Evolutionary conservation across 164 flowering plant genomes (phyloP).

Genomic region (Macadamia integrifolia): DNA sequence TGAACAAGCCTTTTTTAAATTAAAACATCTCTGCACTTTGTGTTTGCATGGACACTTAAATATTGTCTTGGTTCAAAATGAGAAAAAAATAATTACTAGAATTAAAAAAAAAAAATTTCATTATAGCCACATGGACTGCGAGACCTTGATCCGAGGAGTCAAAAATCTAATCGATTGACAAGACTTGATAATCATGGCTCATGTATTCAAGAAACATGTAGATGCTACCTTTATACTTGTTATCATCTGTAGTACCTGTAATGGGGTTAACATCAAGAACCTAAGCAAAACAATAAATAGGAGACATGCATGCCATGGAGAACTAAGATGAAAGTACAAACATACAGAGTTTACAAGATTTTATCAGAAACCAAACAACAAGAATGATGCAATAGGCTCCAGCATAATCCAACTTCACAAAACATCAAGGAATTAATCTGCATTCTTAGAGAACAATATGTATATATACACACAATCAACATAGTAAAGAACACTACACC

Average conservation of each 20-base stretch:
- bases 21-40: no score
- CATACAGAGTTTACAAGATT: no score
- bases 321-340: no score
- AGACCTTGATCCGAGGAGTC: constrained; percentile 89
- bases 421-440: constrained; percentile 30
- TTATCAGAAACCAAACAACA: background rate
- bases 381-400: no score
- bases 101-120: background rate
- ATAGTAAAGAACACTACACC: constrained; percentile 48
- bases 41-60: no score
- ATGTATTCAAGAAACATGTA: constrained; percentile 99
- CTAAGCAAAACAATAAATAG: background rate
- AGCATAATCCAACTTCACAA: background rate
- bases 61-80: no score
- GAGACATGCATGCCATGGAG: no score
- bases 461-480: background rate
- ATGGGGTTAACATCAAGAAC: background rate
- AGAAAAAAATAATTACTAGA: background rate
- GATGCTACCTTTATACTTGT: constrained; percentile 77
- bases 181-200: constrained; percentile 99
- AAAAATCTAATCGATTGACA: constrained; percentile 76
- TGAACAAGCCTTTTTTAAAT: no score
- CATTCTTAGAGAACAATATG: background rate
- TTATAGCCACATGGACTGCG: background rate
- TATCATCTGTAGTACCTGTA: constrained; percentile 46